Evolutionary conservation across 2,329 filamentous ascomycete species (phyloP).

Genomic region (Colletotrichum theobromicola): DNA sequence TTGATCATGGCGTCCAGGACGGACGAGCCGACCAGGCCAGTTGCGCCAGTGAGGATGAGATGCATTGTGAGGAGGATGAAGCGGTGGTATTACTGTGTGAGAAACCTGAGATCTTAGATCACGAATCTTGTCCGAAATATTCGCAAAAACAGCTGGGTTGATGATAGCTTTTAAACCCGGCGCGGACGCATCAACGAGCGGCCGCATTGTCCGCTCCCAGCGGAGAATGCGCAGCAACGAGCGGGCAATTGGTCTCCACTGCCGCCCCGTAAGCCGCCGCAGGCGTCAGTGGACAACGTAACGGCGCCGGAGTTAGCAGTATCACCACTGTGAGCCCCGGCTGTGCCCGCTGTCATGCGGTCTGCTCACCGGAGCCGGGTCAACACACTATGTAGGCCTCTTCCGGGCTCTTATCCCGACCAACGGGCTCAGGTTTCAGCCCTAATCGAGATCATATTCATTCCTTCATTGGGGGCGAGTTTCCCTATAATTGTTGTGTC

Average conservation of each 20-base stretch:
- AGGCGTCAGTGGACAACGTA: neutral
- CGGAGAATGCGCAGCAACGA: neutral
- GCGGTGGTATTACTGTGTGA: neutral
- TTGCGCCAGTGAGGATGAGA: conserved; percentile 72
- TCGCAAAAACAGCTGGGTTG: accelerated
- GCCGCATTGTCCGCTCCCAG: neutral
- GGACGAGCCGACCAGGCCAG: conserved; percentile 67
- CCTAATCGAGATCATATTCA: neutral
- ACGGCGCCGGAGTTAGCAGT: conserved; percentile 8
- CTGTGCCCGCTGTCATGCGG: neutral
- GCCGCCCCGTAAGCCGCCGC: neutral
- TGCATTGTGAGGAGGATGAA: conserved; percentile 51
- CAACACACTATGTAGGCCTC: neutral
- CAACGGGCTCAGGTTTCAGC: neutral
- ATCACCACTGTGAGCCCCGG: neutral
- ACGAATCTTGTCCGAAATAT: neutral
- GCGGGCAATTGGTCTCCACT: neutral
- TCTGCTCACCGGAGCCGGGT: neutral
- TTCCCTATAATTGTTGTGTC: neutral
- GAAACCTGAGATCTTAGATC: accelerated
- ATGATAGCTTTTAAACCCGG: neutral
- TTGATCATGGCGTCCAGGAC: conserved; percentile 68
- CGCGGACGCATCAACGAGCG: neutral
- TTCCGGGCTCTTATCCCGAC: neutral
- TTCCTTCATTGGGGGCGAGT: neutral